Percentiles rank a stretch among this genome's conserved stretches.
Evolutionary conservation across 2,329 filamentous ascomycete genomes (phyloP).

Genomic region (Penicillium decumbens): DNA sequence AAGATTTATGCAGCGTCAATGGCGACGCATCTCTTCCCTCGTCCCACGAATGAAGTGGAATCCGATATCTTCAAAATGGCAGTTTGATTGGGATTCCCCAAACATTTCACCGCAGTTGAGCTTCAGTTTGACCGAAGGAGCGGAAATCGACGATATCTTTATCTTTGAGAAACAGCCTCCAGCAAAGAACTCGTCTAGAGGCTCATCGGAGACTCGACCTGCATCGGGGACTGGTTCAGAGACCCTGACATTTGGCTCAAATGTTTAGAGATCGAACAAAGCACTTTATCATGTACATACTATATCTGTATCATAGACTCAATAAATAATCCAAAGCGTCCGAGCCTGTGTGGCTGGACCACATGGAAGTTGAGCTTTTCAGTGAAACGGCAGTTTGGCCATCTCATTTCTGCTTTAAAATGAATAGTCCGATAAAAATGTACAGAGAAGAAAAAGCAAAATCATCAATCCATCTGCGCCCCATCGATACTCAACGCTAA

Average conservation of each 20-base stretch:
- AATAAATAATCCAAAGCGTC: not conserved
- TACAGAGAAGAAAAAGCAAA: not conserved
- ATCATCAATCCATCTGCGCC: not conserved
- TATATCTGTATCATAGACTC: not conserved
- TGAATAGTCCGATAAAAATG: not conserved
- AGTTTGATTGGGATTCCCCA: conserved; percentile 30
- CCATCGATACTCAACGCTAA: not conserved
- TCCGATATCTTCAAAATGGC: conserved; percentile 17
- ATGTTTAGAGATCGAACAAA: not conserved
- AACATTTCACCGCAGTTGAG: conserved; percentile 15
- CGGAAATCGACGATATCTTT: conserved; percentile 12
- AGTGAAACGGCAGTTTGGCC: not conserved
- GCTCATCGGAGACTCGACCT: not conserved
- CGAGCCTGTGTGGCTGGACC: not conserved
- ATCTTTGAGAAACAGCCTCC: not conserved
- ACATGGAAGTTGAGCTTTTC: not conserved
- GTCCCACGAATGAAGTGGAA: conserved; percentile 31
- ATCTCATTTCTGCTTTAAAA: not conserved
- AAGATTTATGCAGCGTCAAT: conserved; percentile 38
- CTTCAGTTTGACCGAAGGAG: conserved; percentile 7
- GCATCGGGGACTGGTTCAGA: not conserved
- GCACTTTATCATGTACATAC: not conserved
- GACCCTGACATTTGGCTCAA: not conserved
- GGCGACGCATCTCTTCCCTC: conserved; percentile 34
- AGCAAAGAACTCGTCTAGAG: not conserved